A percentile compares a stretch with the other conserved stretches of the same genome.
phyloP scores from a whole-genome alignment of 345 rosid genomes.

The Aethionema arabicum region DNA sequence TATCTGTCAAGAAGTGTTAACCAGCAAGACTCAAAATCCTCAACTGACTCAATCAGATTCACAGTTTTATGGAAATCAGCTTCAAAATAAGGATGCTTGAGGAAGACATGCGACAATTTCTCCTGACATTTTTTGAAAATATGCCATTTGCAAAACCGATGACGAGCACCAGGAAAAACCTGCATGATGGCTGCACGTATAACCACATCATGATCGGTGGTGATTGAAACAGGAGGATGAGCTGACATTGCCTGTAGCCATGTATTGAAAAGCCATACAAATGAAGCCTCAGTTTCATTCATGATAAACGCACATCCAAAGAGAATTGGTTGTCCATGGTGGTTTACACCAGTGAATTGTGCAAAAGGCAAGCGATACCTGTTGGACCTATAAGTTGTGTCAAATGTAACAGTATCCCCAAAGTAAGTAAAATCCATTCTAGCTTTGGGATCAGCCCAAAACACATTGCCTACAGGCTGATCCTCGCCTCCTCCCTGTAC shows the following conservation, averaged over 20 bases:
- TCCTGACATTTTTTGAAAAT: slow-evolving; percentile 54
- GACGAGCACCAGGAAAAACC: slow-evolving; percentile 52
- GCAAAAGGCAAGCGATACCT: slow-evolving; percentile 51
- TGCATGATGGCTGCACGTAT: slow-evolving; percentile 48
- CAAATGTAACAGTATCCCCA: slow-evolving; percentile 51
- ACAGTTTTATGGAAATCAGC: slow-evolving; percentile 54
- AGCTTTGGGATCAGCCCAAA: slow-evolving; percentile 55
- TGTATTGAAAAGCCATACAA: slow-evolving; percentile 55
- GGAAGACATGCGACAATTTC: slow-evolving; percentile 48
- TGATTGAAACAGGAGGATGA: slow-evolving; percentile 53
- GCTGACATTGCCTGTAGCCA: slow-evolving; percentile 69
- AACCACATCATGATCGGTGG: slow-evolving; percentile 50
- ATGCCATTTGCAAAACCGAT: slow-evolving; percentile 45
- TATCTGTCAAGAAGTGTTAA: slow-evolving; percentile 44
- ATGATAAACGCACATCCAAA: slow-evolving; percentile 56
- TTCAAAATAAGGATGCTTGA: slow-evolving; percentile 52
- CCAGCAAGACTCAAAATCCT: slow-evolving; percentile 63
- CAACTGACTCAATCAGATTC: slow-evolving; percentile 45
- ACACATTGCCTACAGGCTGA: slow-evolving; percentile 45
- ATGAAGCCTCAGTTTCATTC: slow-evolving; percentile 52
- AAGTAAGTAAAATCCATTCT: slow-evolving; percentile 48
- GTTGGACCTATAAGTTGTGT: slow-evolving; percentile 42
- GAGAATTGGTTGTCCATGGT: slow-evolving; percentile 62
- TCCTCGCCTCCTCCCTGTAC: slow-evolving; percentile 51
- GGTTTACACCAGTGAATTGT: slow-evolving; percentile 57